phyloP scores from a whole-genome alignment of 2,329 filamentous ascomycete species.

The Arthrobotrys entomopaga region DNA sequence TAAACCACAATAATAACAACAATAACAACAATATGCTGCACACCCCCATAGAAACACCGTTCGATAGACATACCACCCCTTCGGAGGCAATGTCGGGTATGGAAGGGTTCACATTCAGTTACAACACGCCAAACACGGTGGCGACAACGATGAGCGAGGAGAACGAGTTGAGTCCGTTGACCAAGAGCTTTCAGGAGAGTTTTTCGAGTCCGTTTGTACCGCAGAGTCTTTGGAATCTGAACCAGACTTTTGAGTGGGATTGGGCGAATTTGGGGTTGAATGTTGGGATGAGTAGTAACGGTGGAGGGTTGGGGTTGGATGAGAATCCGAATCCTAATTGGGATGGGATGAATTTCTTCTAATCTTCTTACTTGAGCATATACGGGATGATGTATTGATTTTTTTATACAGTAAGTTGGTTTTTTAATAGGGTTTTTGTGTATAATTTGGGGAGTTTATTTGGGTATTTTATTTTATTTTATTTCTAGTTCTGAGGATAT shows the following conservation, averaged over 20 bases:
- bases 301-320: conserved; percentile 19
- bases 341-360: conserved; percentile 44
- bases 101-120: conserved; percentile 44
- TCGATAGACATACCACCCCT: conserved; percentile 30
- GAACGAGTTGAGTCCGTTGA: conserved; percentile 59
- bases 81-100: conserved; percentile 31
- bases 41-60: conserved; percentile 31
- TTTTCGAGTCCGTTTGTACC: conserved; percentile 78
- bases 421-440: neutral
- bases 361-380: neutral
- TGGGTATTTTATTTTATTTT: conserved; percentile 12
- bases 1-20: neutral
- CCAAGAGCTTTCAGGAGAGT: conserved; percentile 63
- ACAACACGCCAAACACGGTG: conserved; percentile 36
- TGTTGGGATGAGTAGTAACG: neutral
- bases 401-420: neutral
- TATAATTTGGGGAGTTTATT: conserved; percentile 14
- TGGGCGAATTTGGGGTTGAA: conserved; percentile 64
- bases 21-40: conserved; percentile 17
- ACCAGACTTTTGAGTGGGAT: conserved; percentile 95
- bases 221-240: conserved; percentile 93
- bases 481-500: too few relatives aligned
- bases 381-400: neutral
- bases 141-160: conserved; percentile 57
- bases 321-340: conserved; percentile 35